These are phyloP conservation scores for Plantago lanceolata DNA, from an alignment of 305 asterid species.

Conservation along the genomic window DNA sequence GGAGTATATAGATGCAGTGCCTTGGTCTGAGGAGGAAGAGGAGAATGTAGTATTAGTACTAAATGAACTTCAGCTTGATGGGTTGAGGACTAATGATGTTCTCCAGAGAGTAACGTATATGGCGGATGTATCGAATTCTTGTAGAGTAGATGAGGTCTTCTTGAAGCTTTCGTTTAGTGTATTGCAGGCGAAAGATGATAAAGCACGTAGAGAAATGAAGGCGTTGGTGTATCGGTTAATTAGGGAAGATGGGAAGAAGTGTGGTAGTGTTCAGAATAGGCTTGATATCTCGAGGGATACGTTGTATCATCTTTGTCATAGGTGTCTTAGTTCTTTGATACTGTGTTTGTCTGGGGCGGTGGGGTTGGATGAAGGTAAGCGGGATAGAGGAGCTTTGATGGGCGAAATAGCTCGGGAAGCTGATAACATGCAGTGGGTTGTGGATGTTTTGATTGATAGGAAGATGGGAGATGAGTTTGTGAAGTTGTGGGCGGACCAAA, in stretches of 20 bases:
- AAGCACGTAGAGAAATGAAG: slow-evolving; percentile 77
- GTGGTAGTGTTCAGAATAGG: slow-evolving; percentile 19
- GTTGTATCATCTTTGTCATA: slow-evolving; percentile 64
- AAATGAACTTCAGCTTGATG: slow-evolving; percentile 49
- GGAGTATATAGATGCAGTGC: slow-evolving; percentile 76
- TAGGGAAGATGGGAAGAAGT: slow-evolving; percentile 36
- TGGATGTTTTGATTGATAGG: slow-evolving; percentile 55
- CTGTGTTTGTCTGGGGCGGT: slow-evolving; percentile 62
- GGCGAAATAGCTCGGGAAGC: slow-evolving; percentile 78
- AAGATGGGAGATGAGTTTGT: slow-evolving; percentile 80
- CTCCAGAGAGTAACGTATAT: slow-evolving; percentile 67
- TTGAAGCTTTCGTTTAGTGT: slow-evolving; percentile 52
- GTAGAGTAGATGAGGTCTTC: slow-evolving; percentile 63
- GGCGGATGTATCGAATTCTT: slow-evolving; percentile 58
- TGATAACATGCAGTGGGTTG: slow-evolving; percentile 85
- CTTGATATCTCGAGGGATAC: slow-evolving; percentile 60
- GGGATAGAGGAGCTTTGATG: slow-evolving; percentile 77
- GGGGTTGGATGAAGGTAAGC: slow-evolving; percentile 45
- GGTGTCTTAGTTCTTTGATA: slow-evolving; percentile 67
- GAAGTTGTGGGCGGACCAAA: slow-evolving; percentile 79
- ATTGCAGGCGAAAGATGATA: slow-evolving; percentile 72
- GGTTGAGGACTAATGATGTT: slow-evolving; percentile 38
- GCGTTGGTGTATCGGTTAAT: slow-evolving; percentile 49
- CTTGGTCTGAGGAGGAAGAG: slow-evolving; percentile 87
- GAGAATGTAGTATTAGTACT: slow-evolving; percentile 53